Percentiles rank a stretch among this genome's conserved stretches.
phyloP scores from a whole-genome alignment of 768 basidiomycete genomes.

The Mycena galopus region DNA sequence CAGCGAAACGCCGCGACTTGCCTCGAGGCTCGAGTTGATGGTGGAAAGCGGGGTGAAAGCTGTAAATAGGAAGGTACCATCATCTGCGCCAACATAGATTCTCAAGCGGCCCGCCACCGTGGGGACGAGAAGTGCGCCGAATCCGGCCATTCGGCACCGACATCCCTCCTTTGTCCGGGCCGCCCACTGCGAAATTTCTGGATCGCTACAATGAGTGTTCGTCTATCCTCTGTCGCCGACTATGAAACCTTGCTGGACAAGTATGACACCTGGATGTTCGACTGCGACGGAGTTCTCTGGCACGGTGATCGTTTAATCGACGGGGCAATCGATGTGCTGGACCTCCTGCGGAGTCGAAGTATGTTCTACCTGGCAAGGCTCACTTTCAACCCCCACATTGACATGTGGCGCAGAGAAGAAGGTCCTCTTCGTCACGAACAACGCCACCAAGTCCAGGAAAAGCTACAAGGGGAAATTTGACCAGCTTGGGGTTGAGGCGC shows the following conservation, averaged over 20 bases:
- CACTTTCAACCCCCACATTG: conserved; percentile 2
- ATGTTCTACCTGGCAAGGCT: conserved; percentile 46
- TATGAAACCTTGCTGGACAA: conserved; percentile 66
- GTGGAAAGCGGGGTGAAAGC: not conserved
- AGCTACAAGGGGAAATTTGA: conserved; percentile 95
- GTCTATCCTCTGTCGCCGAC: conserved; percentile 47
- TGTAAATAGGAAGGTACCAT: conserved; percentile 12
- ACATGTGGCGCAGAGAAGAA: conserved; percentile 71
- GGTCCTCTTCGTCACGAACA: conserved; percentile 96
- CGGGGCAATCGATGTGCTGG: conserved; percentile 82
- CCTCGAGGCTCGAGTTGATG: conserved; percentile 28
- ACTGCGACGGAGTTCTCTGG: conserved; percentile 98
- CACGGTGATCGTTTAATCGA: conserved; percentile 84
- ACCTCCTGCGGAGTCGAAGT: conserved; percentile 80
- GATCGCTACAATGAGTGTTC: not conserved
- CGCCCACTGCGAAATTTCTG: not conserved
- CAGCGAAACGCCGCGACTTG: not conserved
- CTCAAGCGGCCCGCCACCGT: not conserved
- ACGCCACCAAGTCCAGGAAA: conserved; percentile 92
- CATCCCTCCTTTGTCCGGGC: not conserved
- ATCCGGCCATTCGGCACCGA: conserved; percentile 3
- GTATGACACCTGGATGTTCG: conserved; percentile 96
- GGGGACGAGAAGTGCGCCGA: conserved; percentile 1
- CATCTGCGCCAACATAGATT: not conserved
- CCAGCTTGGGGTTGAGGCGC: conserved; percentile 85